These are phyloP conservation scores for Chenopodium album DNA, from an alignment of 148 eudicot species.

Conservation along the genomic window DNA sequence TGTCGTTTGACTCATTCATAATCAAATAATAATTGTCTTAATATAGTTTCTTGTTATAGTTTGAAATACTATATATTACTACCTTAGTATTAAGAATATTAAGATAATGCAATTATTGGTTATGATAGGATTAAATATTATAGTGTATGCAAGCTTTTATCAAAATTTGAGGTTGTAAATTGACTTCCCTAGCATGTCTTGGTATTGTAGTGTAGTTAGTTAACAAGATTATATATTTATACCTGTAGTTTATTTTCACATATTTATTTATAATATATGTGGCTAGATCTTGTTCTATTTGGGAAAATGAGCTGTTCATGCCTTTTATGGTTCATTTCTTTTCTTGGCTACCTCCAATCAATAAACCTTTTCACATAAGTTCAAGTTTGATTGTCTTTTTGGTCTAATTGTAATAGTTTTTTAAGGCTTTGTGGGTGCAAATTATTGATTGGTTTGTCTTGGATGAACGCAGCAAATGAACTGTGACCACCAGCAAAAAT, in stretches of 20 bases:
- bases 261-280: background rate
- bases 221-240: background rate
- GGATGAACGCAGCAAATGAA: slow-evolving; percentile 29
- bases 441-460: slow-evolving; percentile 32
- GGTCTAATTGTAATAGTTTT: slow-evolving; percentile 3
- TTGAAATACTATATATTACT: background rate
- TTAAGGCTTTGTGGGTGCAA: slow-evolving; percentile 20
- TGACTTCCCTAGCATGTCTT: background rate
- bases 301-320: slow-evolving; percentile 30
- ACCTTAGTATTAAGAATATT: background rate
- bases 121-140: background rate
- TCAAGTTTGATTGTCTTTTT: slow-evolving; percentile 15
- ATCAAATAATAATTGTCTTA: background rate
- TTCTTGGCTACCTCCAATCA: slow-evolving; percentile 19
- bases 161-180: background rate
- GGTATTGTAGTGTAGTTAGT: background rate
- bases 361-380: slow-evolving; percentile 16
- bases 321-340: slow-evolving; percentile 22
- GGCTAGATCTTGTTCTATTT: background rate
- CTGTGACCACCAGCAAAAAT: slow-evolving; percentile 18
- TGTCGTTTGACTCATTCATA: background rate
- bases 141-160: background rate
- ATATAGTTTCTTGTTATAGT: background rate
- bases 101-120: background rate
- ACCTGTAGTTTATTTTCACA: background rate